These are phyloP conservation scores for Auricularia heimuer DNA, from an alignment of 768 basidiomycete genomes.

Conservation along the genomic window DNA sequence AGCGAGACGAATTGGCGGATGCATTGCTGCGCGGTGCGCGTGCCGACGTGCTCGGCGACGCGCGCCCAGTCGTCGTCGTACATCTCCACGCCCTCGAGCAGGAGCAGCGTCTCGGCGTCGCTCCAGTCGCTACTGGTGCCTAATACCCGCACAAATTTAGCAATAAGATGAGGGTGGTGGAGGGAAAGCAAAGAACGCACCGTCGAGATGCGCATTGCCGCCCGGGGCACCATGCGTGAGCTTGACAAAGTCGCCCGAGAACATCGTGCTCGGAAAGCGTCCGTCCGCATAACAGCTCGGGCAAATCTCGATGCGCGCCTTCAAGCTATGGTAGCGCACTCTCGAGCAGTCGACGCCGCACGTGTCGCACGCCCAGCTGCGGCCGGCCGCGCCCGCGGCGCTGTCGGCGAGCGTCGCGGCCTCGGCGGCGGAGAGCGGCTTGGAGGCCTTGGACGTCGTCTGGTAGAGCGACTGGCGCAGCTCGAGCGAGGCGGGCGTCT, in stretches of 20 bases:
- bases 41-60: conserved; percentile 88
- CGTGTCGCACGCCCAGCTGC: conserved; percentile 76
- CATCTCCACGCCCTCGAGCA: conserved; percentile 98
- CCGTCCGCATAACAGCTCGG: conserved; percentile 91
- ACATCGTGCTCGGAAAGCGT: conserved; percentile 93
- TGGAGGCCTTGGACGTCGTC: conserved; percentile 75
- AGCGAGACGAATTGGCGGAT: conserved; percentile 90
- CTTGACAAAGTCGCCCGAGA: conserved; percentile 94
- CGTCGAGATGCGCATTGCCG: conserved; percentile 3
- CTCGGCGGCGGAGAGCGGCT: conserved; percentile 55
- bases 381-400: conserved; percentile 23
- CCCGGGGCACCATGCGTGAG: conserved; percentile 36
- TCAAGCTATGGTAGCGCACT: conserved; percentile 84
- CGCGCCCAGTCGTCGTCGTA: conserved; percentile 94
- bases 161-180: conserved; percentile 13
- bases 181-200: conserved; percentile 18
- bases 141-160: too few relatives aligned
- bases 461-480: conserved; percentile 83
- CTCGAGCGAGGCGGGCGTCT: conserved; percentile 69
- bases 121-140: conserved; percentile 63
- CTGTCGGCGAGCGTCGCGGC: conserved; percentile 51
- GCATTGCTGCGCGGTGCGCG: conserved; percentile 87
- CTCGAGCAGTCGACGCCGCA: conserved; percentile 90
- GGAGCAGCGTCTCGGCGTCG: conserved; percentile 77
- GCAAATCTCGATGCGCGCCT: conserved; percentile 87